Conservation (phyloP, 2,329 filamentous ascomycete species). For the Aaosphaeria pasadenensis region DNA sequence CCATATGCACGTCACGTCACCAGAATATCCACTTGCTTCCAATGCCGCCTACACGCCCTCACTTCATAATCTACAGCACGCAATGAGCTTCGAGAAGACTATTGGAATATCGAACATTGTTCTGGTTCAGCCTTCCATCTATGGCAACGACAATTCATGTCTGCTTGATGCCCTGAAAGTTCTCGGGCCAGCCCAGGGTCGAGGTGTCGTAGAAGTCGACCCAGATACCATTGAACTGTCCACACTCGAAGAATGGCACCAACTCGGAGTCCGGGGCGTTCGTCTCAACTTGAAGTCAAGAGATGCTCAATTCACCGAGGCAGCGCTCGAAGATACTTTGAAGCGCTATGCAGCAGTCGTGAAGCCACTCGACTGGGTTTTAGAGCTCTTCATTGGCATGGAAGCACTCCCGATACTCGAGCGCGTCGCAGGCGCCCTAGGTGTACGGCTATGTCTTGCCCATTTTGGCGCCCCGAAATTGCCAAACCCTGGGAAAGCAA, state of each 20-base stretch:
- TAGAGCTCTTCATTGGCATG: slow-evolving; percentile 59
- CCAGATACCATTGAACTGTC: slow-evolving; percentile 34
- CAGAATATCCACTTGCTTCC: too few relatives aligned
- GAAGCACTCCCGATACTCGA: slow-evolving; percentile 50
- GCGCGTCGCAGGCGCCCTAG: slow-evolving; percentile 39
- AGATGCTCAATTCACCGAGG: slow-evolving; percentile 36
- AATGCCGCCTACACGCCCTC: too few relatives aligned
- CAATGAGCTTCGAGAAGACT: too few relatives aligned
- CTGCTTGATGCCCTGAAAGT: slow-evolving; percentile 52
- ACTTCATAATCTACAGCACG: too few relatives aligned
- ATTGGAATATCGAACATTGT: slow-evolving; percentile 54
- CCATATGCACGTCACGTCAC: too few relatives aligned
- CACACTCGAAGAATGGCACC: slow-evolving; percentile 52
- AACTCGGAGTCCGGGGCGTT: slow-evolving; percentile 57
- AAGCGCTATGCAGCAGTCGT: slow-evolving; percentile 51
- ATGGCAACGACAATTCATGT: slow-evolving; percentile 59
- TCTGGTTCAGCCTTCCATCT: slow-evolving; percentile 59
- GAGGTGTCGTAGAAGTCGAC: slow-evolving; percentile 58
- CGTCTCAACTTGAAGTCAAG: slow-evolving; percentile 59
- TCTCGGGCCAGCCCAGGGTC: slow-evolving; percentile 49
- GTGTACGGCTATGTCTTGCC: slow-evolving; percentile 56
- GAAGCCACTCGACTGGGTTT: slow-evolving; percentile 51
- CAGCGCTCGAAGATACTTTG: slow-evolving; percentile 44
- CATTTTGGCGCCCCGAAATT: slow-evolving; percentile 53
- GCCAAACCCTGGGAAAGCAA: not conserved